Evolutionary conservation across 2,329 filamentous ascomycete genomes (phyloP).

Genomic region (Phyllosticta citriasiana): DNA sequence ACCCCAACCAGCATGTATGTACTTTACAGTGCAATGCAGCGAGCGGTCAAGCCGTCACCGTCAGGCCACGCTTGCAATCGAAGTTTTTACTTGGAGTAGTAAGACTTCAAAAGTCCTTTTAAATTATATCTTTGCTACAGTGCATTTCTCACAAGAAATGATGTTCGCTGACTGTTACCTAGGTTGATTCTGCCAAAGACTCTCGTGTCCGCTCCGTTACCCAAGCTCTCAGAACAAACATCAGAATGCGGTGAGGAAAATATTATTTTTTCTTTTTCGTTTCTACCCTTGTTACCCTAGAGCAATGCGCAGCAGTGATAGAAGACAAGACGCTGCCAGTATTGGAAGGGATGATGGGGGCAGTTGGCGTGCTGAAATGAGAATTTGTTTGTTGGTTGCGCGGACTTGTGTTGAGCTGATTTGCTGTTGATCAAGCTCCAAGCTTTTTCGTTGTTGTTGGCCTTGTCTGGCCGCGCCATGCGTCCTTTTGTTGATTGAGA

Average conservation of each 20-base stretch:
- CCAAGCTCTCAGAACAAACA: neutral
- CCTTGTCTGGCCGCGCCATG: slow-evolving; percentile 9
- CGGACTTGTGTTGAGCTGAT: slow-evolving; percentile 3
- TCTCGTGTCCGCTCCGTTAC: neutral
- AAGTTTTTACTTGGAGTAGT: neutral
- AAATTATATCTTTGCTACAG: neutral
- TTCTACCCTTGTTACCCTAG: neutral
- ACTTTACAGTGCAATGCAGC: too few relatives aligned
- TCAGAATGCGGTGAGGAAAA: too few relatives aligned
- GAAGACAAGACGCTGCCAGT: neutral
- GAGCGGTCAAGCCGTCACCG: too few relatives aligned
- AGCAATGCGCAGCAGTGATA: neutral
- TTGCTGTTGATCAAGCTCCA: slow-evolving; percentile 1
- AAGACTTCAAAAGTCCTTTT: neutral
- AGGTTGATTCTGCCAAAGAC: slow-evolving; percentile 3
- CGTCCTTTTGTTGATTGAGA: slow-evolving; percentile 5
- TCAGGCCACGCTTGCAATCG: too few relatives aligned
- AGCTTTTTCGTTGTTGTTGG: neutral
- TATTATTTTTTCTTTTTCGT: neutral
- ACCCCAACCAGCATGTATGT: too few relatives aligned
- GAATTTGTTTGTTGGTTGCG: slow-evolving; percentile 4
- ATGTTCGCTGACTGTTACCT: neutral
- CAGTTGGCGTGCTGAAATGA: neutral
- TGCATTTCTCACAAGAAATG: too few relatives aligned
- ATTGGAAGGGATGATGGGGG: neutral